Base-by-base conservation (phyloP, 140 eudicot species). In the Flaveria floridana region DNA sequence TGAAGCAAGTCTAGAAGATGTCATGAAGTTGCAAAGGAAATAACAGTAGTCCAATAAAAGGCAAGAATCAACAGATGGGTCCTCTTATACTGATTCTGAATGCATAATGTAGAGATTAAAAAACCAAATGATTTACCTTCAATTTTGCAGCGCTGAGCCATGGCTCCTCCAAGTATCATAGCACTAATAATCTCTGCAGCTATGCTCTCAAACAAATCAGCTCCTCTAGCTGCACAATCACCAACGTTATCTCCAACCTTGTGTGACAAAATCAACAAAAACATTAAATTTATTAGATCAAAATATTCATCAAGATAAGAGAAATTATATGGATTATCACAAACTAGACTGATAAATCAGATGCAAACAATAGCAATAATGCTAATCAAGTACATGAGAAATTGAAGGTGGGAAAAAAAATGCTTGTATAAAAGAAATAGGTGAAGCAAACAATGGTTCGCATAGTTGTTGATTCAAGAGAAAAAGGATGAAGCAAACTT, bases 201-300 rank as follows among this genome's bases (percentile, higher is more conserved):
- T 48, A 93, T 93, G 79, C 99, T 93, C 88, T 93, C 99, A 68
- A 94, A 94, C 10, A 94, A 85, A 83, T 94, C 99, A 58, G 99
- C 97, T 75, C 99, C 99, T 80, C 97, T 84, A 71, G 97, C 99
- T 68, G 99, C 99, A 88, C 97, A 90, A 67, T 94, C 99, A 77
- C 99, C 99, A 30, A 94, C 99, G 81, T 94, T 94, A 82, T 94
- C 99, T 68, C 99, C 99, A 61, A 94, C 99, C 97, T 94, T 81
- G 61, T 51, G 34, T 55, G 72, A 63, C 58, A 44, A 67, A 57
- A 65, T 65, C 65, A 72, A 44, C 53, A 34, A 7, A 67, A 74
- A 14, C 75, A 64, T 70, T 72, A 12, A 72, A 52, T 44, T 10
- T 13, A 59, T 56, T 16, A 68, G 19, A 57, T 68, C 65, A 70